Conservation (phyloP, 176 grass and related monocot genomes). For the Cenchrus purpureus region DNA sequence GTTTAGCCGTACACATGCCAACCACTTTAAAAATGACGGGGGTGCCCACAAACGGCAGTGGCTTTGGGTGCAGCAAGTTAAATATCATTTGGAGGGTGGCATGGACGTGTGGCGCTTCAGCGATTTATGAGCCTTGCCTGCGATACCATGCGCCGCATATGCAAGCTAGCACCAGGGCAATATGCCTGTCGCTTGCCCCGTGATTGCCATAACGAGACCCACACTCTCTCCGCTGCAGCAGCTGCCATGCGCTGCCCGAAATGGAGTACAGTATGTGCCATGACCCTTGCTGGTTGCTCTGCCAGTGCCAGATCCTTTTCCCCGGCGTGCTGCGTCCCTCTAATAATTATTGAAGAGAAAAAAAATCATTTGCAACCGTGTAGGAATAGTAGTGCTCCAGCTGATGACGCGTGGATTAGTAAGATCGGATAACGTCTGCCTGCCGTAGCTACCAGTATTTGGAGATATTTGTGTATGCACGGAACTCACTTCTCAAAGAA, state of each 20-base stretch:
- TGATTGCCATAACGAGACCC: conserved; percentile 14
- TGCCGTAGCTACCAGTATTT: background rate
- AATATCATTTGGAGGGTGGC: background rate
- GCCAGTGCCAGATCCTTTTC: background rate
- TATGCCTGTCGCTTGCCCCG: background rate
- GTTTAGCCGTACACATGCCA: background rate
- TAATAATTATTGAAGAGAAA: too few species aligned
- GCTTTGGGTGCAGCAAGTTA: background rate
- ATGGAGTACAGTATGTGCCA: background rate
- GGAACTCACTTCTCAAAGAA: background rate
- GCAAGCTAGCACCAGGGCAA: background rate
- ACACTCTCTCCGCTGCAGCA: background rate
- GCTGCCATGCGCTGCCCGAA: background rate
- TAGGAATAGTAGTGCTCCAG: background rate
- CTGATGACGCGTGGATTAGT: background rate
- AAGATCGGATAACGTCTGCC: background rate
- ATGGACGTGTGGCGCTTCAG: conserved; percentile 2
- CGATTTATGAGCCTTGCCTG: conserved; percentile 1
- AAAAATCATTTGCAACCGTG: background rate
- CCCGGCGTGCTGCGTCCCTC: background rate
- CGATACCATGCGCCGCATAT: background rate
- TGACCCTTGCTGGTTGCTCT: background rate
- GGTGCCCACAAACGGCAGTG: background rate
- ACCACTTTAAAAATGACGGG: background rate
- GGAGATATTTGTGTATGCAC: background rate